Conservation (phyloP, 192 early-diverging fungal species). For the Geranomyces variabilis region DNA sequence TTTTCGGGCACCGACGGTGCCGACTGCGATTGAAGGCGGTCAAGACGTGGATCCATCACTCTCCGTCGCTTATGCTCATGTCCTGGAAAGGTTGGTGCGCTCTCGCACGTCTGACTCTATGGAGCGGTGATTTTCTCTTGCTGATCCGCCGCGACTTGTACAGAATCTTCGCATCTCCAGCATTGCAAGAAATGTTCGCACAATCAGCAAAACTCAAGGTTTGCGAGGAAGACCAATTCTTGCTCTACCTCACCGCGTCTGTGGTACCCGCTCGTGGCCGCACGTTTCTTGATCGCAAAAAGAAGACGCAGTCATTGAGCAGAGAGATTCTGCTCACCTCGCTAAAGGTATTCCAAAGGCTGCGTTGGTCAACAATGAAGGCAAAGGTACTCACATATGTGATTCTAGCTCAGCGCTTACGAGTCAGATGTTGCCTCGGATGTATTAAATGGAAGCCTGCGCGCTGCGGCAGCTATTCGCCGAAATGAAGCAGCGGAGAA, state of each 20-base stretch:
- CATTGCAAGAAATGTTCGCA: background rate
- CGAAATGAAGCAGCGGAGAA: background rate
- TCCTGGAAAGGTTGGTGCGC: background rate
- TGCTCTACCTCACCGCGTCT: constrained; percentile 16
- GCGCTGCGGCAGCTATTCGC: background rate
- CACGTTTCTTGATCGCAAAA: background rate
- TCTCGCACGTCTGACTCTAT: background rate
- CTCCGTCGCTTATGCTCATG: background rate
- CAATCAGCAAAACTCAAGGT: constrained; percentile 2
- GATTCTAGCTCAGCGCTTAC: background rate
- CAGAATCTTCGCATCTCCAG: constrained; percentile 12
- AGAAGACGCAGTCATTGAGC: background rate
- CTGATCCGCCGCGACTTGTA: background rate
- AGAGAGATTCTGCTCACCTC: background rate
- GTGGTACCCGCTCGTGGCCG: constrained; percentile 14
- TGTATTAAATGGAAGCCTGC: background rate
- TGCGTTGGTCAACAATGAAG: background rate
- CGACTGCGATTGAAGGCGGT: background rate
- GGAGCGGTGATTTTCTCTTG: background rate
- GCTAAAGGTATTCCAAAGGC: constrained; percentile 2
- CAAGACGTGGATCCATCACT: background rate
- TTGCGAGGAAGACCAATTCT: constrained; percentile 12
- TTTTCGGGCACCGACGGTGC: constrained; percentile 31
- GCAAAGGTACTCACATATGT: too few relatives aligned
- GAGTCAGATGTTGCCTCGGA: background rate